phyloP scores from a whole-genome alignment of 2,329 filamentous ascomycete species.

The Verticillium alfalfae region DNA sequence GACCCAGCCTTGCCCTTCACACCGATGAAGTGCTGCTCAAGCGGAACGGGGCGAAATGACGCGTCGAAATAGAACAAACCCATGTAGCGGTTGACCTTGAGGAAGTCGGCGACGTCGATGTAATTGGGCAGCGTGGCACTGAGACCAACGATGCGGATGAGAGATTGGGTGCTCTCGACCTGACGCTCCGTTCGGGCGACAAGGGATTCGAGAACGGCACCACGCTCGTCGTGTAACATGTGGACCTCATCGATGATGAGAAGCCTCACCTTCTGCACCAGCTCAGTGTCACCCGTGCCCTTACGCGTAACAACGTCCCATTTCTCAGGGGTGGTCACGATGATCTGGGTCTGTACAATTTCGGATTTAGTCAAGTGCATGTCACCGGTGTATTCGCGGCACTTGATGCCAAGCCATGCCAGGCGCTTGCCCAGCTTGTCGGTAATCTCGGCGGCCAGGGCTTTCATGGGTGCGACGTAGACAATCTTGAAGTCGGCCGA shows the following conservation, averaged over 20 bases:
- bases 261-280: slow-evolving; percentile 93
- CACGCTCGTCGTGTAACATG: slow-evolving; percentile 97
- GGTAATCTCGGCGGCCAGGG: slow-evolving; percentile 90
- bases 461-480: slow-evolving; percentile 99
- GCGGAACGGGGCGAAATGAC: slow-evolving; percentile 90
- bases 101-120: slow-evolving; percentile 91
- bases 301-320: slow-evolving; percentile 99
- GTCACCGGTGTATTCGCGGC: slow-evolving; percentile 91
- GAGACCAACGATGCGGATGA: slow-evolving; percentile 93
- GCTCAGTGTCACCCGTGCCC: slow-evolving; percentile 92
- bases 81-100: slow-evolving; percentile 89
- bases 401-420: slow-evolving; percentile 87
- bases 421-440: slow-evolving; percentile 89
- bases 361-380: slow-evolving; percentile 98
- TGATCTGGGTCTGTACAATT: slow-evolving; percentile 93
- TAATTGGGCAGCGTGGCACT: slow-evolving; percentile 97
- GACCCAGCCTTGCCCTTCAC: slow-evolving; percentile 85
- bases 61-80: slow-evolving; percentile 96
- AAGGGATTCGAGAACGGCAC: slow-evolving; percentile 90
- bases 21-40: slow-evolving; percentile 96
- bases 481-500: slow-evolving; percentile 94
- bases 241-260: slow-evolving; percentile 99
- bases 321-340: slow-evolving; percentile 97
- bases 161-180: slow-evolving; percentile 94
- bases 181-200: slow-evolving; percentile 93